Base-by-base conservation (phyloP, 2,329 filamentous ascomycete species). In the Aureobasidium lini region DNA sequence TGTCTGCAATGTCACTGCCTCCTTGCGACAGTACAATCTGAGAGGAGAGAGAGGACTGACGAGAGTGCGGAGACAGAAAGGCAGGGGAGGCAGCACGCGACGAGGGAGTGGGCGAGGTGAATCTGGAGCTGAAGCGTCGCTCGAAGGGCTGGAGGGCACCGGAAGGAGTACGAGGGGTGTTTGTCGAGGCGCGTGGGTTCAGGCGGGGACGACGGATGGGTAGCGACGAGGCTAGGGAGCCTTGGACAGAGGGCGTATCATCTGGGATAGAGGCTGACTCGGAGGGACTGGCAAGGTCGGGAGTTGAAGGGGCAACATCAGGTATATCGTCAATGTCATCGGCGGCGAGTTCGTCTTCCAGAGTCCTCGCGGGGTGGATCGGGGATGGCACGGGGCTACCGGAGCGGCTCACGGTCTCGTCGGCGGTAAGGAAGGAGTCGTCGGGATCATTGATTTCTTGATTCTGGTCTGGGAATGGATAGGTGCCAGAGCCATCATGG, bases 91-190 rank as follows among this genome's bases (percentile, higher is more conserved):
- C 80, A 13, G 73, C 72, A 2, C 79, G 72, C 9, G 81, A 79
- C 4, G 81, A 83, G 13, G 87, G 84, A 9, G 86, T 85, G n/a
- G 56, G 56, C 44, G 44, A 49, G 11, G 56, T 52, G 61, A 96
- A 84, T 49, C 92, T 86, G 15, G 93, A 93, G 70, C 95, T 91
- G 74, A 99, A 99, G 59, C 94, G 86, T 64, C 90, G 85, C 71
- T 99, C 94, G 72, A 99, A 99, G 4, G 94, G 93, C 68, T 93
- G 85, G 67, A 96, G 88, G 15, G 90, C 91, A 18, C 89, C 89
- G 15, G 88, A 89, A 13, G 90, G 86, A 64, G 88, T 74, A 62
- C 84, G 81, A 18, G 84, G 81, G 60, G 87, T 81, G 15, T 87
- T 86, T 60, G 87, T 81, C 15, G 87, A 86, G 65, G 84, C 84